Evolutionary conservation across 176 grass and related monocot species (phyloP).

Genomic region (Ananas comosus): DNA sequence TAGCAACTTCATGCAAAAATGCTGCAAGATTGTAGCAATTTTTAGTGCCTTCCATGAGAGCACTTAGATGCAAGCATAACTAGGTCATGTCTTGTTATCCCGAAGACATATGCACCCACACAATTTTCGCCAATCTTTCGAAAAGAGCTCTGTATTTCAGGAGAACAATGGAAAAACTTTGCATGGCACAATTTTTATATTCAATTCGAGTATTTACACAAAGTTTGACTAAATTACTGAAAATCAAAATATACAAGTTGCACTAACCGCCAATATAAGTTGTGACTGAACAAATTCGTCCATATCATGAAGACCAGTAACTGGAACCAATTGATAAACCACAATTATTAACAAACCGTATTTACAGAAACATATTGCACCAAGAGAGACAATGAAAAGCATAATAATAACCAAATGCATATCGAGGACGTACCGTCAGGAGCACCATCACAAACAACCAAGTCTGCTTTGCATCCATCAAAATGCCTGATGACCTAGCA

Average conservation of each 20-base stretch:
- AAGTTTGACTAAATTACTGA: background rate
- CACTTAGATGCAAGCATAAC: too few species aligned
- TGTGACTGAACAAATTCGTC: constrained; percentile 98
- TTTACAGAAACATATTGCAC: background rate
- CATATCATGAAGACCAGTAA: constrained; percentile 97
- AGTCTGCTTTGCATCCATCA: constrained; percentile 92
- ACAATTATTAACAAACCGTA: constrained; percentile 15
- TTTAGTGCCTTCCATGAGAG: too few species aligned
- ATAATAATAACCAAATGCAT: background rate
- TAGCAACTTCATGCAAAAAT: too few species aligned
- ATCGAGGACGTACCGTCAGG: constrained; percentile 58
- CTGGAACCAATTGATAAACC: constrained; percentile 26
- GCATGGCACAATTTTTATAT: too few species aligned
- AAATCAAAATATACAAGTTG: constrained; percentile 5
- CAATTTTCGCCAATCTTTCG: too few species aligned
- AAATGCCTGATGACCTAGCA: constrained; percentile 81
- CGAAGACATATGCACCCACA: too few species aligned
- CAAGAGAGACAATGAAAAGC: constrained; percentile 5
- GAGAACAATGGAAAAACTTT: too few species aligned
- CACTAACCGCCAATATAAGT: constrained; percentile 88
- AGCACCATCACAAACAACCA: constrained; percentile 88
- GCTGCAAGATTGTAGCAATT: too few species aligned
- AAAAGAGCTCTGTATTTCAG: too few species aligned
- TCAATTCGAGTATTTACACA: too few species aligned
- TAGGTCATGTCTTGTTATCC: too few species aligned